Conservation (phyloP, 768 basidiomycete species). For the Suillus alpinus region DNA sequence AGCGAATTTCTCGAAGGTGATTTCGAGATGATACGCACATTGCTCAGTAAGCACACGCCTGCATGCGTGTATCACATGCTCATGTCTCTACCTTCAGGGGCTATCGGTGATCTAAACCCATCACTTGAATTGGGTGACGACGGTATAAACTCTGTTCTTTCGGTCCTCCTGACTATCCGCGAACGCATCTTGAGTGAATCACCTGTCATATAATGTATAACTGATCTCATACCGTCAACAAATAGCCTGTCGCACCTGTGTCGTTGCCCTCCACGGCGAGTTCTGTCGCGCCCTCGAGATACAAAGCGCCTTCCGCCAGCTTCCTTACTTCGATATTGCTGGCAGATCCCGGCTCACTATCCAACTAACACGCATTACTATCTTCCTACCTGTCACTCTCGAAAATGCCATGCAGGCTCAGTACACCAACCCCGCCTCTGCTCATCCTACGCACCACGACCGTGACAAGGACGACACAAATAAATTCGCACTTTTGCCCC, state of each 20-base stretch:
- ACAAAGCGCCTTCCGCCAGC: slow-evolving; percentile 69
- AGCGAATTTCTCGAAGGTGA: slow-evolving; percentile 85
- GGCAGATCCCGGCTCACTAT: slow-evolving; percentile 75
- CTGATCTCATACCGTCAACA: neutral
- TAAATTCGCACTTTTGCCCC: slow-evolving; percentile 46
- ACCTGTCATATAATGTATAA: slow-evolving; percentile 2
- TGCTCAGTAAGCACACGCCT: slow-evolving; percentile 54
- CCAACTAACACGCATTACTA: slow-evolving; percentile 72
- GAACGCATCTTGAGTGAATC: slow-evolving; percentile 69
- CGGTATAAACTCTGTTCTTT: slow-evolving; percentile 71
- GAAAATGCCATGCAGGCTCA: slow-evolving; percentile 65
- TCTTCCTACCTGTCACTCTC: slow-evolving; percentile 69
- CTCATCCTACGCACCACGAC: slow-evolving; percentile 15
- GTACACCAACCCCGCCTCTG: slow-evolving; percentile 11
- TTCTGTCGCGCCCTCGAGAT: slow-evolving; percentile 79
- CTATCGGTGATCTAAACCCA: slow-evolving; percentile 78
- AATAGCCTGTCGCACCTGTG: slow-evolving; percentile 72
- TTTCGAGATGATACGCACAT: slow-evolving; percentile 75
- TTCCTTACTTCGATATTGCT: slow-evolving; percentile 75
- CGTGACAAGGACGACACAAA: slow-evolving; percentile 17
- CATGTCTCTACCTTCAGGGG: slow-evolving; percentile 40
- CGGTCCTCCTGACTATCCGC: slow-evolving; percentile 65
- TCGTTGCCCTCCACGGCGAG: slow-evolving; percentile 69
- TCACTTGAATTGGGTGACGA: slow-evolving; percentile 76
- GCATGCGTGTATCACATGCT: neutral